Percentiles rank a stretch among this genome's conserved stretches.
phyloP scores from a whole-genome alignment of 495 filamentous ascomycete species.

The Haplographium delicatum region DNA sequence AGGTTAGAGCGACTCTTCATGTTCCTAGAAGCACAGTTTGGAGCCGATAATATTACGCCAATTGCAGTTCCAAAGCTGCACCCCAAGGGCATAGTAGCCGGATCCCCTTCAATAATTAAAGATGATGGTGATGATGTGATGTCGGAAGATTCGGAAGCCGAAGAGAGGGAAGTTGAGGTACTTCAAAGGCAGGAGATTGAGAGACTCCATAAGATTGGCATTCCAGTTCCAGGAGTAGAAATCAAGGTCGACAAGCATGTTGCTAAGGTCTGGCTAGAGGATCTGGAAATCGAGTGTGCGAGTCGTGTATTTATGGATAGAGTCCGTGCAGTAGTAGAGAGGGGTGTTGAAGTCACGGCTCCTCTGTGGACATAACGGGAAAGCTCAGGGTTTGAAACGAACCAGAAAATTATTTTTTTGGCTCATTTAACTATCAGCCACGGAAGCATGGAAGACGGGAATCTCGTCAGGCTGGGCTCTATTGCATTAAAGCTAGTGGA shows the following conservation, averaged over 20 bases:
- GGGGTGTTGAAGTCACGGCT: conserved; percentile 85
- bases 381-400: no score
- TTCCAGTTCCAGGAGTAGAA: conserved; percentile 81
- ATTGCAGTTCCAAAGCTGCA: conserved; percentile 62
- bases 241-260: conserved; percentile 85
- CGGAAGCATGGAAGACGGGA: no score
- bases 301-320: conserved; percentile 69
- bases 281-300: conserved; percentile 79
- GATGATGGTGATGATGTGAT: conserved; percentile 26
- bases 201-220: conserved; percentile 70
- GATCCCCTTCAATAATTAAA: conserved; percentile 24
- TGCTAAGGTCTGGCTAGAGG: conserved; percentile 87
- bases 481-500: no score
- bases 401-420: no score
- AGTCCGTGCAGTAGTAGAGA: conserved; percentile 82
- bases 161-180: conserved; percentile 35
- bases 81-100: conserved; percentile 5
- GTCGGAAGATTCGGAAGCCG: conserved; percentile 24
- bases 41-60: conserved; percentile 64
- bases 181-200: conserved; percentile 56
- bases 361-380: conserved; percentile 50
- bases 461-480: no score
- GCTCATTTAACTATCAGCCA: no score
- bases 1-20: conserved; percentile 80
- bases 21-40: conserved; percentile 97